A percentile compares a stretch with the other conserved stretches of the same genome.
Conservation (phyloP, 495 filamentous ascomycete genomes). For the Podospora anserina region DNA sequence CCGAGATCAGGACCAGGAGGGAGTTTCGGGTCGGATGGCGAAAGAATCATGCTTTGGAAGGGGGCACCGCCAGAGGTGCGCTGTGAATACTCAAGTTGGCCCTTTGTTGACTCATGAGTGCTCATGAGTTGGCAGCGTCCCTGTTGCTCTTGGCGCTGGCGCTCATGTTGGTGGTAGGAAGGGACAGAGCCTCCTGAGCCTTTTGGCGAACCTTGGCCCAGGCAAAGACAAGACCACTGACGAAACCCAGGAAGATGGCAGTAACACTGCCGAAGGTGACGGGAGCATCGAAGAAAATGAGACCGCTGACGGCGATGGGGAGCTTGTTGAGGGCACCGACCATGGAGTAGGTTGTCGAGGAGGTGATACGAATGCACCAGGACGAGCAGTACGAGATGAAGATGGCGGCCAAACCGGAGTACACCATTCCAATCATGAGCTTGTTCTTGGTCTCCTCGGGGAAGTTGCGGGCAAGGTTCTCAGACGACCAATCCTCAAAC, state of each 20-base stretch:
- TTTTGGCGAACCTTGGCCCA: constrained; percentile 85
- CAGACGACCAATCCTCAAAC: constrained; percentile 85
- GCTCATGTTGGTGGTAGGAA: constrained; percentile 65
- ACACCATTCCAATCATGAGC: constrained; percentile 82
- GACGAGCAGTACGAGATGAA: constrained; percentile 99
- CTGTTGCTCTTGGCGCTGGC: constrained; percentile 93
- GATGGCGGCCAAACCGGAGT: constrained; percentile 89
- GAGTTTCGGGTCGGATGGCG: neutral
- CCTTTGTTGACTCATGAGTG: constrained; percentile 7
- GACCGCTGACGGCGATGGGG: constrained; percentile 82
- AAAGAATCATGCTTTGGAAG: constrained; percentile 1
- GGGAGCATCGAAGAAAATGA: constrained; percentile 92
- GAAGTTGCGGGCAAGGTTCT: constrained; percentile 86
- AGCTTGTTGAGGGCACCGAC: constrained; percentile 97
- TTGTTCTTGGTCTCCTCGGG: constrained; percentile 69
- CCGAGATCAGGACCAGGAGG: neutral
- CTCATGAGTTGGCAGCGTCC: constrained; percentile 60
- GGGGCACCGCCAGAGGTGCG: constrained; percentile 4
- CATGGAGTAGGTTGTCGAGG: constrained; percentile 97
- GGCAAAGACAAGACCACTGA: constrained; percentile 90
- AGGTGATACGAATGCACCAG: constrained; percentile 96
- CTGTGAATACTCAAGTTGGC: constrained; percentile 9
- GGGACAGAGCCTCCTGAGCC: constrained; percentile 55
- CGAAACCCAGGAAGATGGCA: constrained; percentile 83
- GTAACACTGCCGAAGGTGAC: constrained; percentile 89